Evolutionary conservation across 75 land plant species (phyloP).

Genomic region (Selaginella tamariscina): DNA sequence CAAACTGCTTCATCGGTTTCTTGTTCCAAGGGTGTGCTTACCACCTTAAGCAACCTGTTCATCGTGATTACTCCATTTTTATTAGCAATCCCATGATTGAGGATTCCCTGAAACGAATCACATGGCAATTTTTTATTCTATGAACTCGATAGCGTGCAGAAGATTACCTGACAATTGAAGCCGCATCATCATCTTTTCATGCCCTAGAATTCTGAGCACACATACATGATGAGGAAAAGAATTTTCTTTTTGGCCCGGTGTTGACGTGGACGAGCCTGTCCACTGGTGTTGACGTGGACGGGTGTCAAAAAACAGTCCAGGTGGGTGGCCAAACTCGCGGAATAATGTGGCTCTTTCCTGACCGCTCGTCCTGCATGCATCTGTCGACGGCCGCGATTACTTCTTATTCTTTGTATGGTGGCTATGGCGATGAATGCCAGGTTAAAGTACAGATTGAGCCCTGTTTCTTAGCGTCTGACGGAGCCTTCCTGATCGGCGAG

Average conservation of each 20-base stretch:
- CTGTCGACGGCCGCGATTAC: no score
- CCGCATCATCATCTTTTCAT: background rate
- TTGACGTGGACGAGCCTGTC: no score
- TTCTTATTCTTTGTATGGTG: background rate
- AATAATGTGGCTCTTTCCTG: background rate
- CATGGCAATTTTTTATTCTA: no score
- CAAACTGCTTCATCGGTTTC: background rate
- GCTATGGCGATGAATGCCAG: constrained; percentile 4
- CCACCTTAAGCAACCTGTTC: background rate
- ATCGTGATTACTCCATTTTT: background rate
- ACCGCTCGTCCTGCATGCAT: no score
- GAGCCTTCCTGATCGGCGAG: no score
- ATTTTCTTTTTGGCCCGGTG: background rate
- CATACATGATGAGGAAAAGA: background rate
- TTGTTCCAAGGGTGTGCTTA: background rate
- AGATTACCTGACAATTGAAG: background rate
- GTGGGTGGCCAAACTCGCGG: no score
- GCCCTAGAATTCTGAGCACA: background rate
- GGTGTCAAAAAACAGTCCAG: no score
- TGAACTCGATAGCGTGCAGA: background rate
- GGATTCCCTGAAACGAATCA: no score
- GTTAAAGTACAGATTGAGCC: background rate
- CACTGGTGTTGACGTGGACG: no score
- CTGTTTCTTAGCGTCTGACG: background rate
- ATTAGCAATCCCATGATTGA: background rate